Percentiles rank a stretch among this genome's conserved stretches.
Conservation (phyloP, 441 rosid genomes). For the Raphanus hybrid region DNA sequence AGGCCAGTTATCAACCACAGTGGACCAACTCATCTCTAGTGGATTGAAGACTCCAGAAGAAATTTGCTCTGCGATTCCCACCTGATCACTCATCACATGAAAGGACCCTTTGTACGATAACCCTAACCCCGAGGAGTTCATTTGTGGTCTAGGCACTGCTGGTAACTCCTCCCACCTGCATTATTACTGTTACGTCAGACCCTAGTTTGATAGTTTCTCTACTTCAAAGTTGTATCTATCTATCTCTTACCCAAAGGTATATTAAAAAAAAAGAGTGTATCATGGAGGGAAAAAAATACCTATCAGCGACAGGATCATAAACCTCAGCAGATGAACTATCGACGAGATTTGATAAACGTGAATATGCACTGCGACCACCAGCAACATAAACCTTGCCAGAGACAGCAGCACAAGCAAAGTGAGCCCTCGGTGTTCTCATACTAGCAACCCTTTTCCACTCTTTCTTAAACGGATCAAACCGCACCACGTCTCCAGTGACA, state of each 20-base stretch:
- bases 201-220: slow-evolving; percentile 33
- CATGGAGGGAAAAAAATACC: slow-evolving; percentile 39
- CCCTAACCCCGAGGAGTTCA: slow-evolving; percentile 58
- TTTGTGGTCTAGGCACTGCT: slow-evolving; percentile 63
- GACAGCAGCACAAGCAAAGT: slow-evolving; percentile 72
- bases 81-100: slow-evolving; percentile 69
- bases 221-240: not conserved
- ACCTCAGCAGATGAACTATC: slow-evolving; percentile 59
- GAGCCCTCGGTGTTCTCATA: slow-evolving; percentile 72
- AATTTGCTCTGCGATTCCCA: slow-evolving; percentile 56
- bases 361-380: slow-evolving; percentile 49
- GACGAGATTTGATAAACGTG: too few relatives aligned
- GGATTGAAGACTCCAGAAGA: slow-evolving; percentile 60
- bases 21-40: slow-evolving; percentile 54
- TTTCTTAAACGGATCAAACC: slow-evolving; percentile 74
- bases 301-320: slow-evolving; percentile 70
- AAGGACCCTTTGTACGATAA: slow-evolving; percentile 64
- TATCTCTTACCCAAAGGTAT: not conserved
- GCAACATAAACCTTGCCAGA: slow-evolving; percentile 82
- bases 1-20: slow-evolving; percentile 70
- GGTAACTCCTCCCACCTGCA: slow-evolving; percentile 87
- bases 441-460: slow-evolving; percentile 65
- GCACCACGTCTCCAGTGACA: slow-evolving; percentile 60
- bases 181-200: not conserved
- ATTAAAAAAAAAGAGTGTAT: not conserved